Evolutionary conservation across 2,329 filamentous ascomycete species (phyloP).

Genomic region (Hymenoscyphus occultus): DNA sequence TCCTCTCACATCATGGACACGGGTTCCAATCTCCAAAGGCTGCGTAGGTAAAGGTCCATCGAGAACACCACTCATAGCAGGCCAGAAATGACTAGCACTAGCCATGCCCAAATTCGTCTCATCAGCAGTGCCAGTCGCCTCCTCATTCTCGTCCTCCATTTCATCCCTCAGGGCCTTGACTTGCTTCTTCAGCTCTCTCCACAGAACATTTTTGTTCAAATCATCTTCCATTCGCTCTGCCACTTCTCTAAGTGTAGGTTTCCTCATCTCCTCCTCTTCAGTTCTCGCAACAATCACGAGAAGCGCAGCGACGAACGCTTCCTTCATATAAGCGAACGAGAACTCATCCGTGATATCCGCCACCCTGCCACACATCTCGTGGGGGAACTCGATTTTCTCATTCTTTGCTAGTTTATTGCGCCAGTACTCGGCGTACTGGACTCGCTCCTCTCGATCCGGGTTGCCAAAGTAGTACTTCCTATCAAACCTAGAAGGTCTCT

Average conservation of each 20-base stretch:
- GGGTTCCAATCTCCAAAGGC: slow-evolving; percentile 13
- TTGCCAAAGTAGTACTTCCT: slow-evolving; percentile 64
- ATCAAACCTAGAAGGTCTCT: slow-evolving; percentile 65
- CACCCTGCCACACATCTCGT: slow-evolving; percentile 54
- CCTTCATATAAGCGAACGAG: slow-evolving; percentile 68
- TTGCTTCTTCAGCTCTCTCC: slow-evolving; percentile 62
- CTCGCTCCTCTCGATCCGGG: slow-evolving; percentile 52
- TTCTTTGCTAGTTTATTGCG: slow-evolving; percentile 54
- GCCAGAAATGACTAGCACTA: slow-evolving; percentile 18
- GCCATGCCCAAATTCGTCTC: slow-evolving; percentile 5
- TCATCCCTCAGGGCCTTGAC: slow-evolving; percentile 58
- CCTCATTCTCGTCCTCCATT: slow-evolving; percentile 43
- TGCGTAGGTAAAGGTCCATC: slow-evolving; percentile 13
- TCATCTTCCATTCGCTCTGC: slow-evolving; percentile 36
- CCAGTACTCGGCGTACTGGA: slow-evolving; percentile 62
- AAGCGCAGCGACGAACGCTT: slow-evolving; percentile 63
- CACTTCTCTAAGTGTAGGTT: not conserved
- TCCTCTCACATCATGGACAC: not conserved
- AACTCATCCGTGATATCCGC: slow-evolving; percentile 62
- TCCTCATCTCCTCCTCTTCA: slow-evolving; percentile 15
- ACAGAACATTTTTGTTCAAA: slow-evolving; percentile 52
- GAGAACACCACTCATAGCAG: slow-evolving; percentile 19
- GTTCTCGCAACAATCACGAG: slow-evolving; percentile 51
- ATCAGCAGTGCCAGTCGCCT: slow-evolving; percentile 9
- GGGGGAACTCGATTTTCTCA: slow-evolving; percentile 58